Base-by-base conservation (phyloP, 2,329 filamentous ascomycete genomes). In the Colletotrichum musae region DNA sequence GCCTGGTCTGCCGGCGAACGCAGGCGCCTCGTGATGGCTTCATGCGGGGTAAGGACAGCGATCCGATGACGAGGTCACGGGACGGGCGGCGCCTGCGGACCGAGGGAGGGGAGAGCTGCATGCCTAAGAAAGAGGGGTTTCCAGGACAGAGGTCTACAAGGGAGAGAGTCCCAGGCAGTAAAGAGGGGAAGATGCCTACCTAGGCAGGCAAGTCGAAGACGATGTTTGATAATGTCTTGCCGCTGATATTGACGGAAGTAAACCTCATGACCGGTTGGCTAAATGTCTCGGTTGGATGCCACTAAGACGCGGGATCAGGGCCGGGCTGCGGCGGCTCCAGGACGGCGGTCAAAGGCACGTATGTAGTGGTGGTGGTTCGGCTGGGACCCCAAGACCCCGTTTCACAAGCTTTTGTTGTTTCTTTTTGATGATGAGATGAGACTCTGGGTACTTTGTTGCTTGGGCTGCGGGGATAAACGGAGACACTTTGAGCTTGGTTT, bases 21-120 rank as follows among this genome's bases (percentile, higher is more conserved):
- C 4, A 5, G 32, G 10, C 9, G 32, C 64, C 65, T 65, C 39
- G 65, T 65, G 65, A 68, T 68, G 53, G 61, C 61, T 65, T 68
- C 65, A 59, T 21, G 54, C 5, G 41, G 53, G 16, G 32, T 36
- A 4, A 10, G 9, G 32, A 3, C 2, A 10, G 32, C 3, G 32
- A 36, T 9, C 16, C 6, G 47, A 18, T 21, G 65, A 36, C 18
- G 41, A 50, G 61, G 61, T 65, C 60, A 68, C 65, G 54, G 28
- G 65, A 56, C 61, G 15, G 41, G 41, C 9, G 15, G 15, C 28
- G 43, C 16, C 43, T 50, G 58, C n/a, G 28, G 18, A 36, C 28
- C 15, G 58, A 51, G 13, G 32, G 24, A 15, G 43, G 13, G 43
- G 43, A 2, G 43, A 47, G 21, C 21, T 24, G 21, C 21, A 2